Conservation (phyloP, 441 rosid species). For the Erodium moschatum region DNA sequence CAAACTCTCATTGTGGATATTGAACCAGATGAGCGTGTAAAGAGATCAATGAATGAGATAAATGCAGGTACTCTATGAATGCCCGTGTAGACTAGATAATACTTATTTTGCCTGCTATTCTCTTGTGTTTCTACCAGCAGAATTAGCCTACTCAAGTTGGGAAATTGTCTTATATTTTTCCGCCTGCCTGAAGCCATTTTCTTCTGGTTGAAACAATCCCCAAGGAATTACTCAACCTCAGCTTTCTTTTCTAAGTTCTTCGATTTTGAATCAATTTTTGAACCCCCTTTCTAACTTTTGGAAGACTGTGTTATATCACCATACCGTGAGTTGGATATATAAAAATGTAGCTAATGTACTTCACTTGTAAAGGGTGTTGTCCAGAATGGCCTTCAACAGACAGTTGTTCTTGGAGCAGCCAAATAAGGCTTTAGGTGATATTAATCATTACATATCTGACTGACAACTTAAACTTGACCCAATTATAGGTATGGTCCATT, state of each 20-base stretch:
- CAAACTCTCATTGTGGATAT: constrained; percentile 58
- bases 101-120: not conserved
- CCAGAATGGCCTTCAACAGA: too few species aligned
- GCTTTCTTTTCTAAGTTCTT: not conserved
- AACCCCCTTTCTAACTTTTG: too few species aligned
- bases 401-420: too few species aligned
- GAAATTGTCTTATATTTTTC: not conserved
- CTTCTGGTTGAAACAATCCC: not conserved
- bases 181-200: not conserved
- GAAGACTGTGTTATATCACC: too few species aligned
- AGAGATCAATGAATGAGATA: constrained; percentile 63
- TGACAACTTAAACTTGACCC: too few species aligned
- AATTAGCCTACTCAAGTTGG: not conserved
- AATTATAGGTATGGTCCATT: too few species aligned
- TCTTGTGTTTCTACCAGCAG: not conserved
- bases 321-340: too few species aligned
- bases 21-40: constrained; percentile 55
- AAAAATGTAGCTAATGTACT: too few species aligned
- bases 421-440: too few species aligned
- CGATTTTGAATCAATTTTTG: not conserved
- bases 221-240: too few species aligned
- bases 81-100: not conserved
- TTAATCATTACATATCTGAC: too few species aligned
- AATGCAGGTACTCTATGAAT: constrained; percentile 40
- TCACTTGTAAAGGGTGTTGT: not conserved